These are phyloP conservation scores for Colletotrichum gigasporum DNA, from an alignment of 2,329 filamentous ascomycete species.

Conservation along the genomic window DNA sequence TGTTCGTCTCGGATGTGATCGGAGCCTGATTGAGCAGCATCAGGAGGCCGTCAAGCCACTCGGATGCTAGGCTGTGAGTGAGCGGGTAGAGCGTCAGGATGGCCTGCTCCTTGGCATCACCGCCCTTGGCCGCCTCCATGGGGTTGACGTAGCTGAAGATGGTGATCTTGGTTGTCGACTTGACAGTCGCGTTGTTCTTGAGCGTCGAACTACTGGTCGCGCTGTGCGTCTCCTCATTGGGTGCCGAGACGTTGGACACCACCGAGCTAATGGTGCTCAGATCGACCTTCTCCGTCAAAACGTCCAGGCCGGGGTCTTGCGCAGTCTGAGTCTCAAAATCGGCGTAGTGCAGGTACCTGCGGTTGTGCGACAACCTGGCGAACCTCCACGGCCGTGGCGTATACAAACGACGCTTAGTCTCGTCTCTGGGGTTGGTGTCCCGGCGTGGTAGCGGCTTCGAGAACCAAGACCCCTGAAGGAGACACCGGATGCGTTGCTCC, in stretches of 20 bases:
- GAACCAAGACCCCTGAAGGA: slow-evolving; percentile 93
- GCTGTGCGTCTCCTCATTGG: slow-evolving; percentile 60
- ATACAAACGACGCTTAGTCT: slow-evolving; percentile 48
- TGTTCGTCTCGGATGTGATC: slow-evolving; percentile 96
- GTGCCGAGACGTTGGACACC: slow-evolving; percentile 87
- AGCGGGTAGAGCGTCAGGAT: slow-evolving; percentile 86
- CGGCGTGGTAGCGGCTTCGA: slow-evolving; percentile 55
- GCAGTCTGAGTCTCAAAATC: slow-evolving; percentile 77
- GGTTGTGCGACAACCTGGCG: slow-evolving; percentile 88
- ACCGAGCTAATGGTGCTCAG: slow-evolving; percentile 89
- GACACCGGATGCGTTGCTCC: slow-evolving; percentile 91
- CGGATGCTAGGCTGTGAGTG: slow-evolving; percentile 84
- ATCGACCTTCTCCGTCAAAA: slow-evolving; percentile 84
- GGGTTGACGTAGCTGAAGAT: slow-evolving; percentile 77
- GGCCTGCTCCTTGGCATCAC: slow-evolving; percentile 69
- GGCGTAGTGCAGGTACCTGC: slow-evolving; percentile 88
- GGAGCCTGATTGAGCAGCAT: slow-evolving; percentile 96
- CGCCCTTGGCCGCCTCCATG: slow-evolving; percentile 45
- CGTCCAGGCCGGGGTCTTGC: slow-evolving; percentile 76
- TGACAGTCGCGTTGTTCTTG: slow-evolving; percentile 47
- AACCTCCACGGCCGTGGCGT: slow-evolving; percentile 77
- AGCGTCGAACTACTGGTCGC: slow-evolving; percentile 53
- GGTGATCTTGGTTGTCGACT: slow-evolving; percentile 84
- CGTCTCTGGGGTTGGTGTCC: slow-evolving; percentile 43
- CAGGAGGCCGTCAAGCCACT: slow-evolving; percentile 95